Evolutionary conservation across 2,329 filamentous ascomycete species (phyloP), one percentile per base, ranked within the genome.

Genomic region (Clarireedia hainanense): DNA sequence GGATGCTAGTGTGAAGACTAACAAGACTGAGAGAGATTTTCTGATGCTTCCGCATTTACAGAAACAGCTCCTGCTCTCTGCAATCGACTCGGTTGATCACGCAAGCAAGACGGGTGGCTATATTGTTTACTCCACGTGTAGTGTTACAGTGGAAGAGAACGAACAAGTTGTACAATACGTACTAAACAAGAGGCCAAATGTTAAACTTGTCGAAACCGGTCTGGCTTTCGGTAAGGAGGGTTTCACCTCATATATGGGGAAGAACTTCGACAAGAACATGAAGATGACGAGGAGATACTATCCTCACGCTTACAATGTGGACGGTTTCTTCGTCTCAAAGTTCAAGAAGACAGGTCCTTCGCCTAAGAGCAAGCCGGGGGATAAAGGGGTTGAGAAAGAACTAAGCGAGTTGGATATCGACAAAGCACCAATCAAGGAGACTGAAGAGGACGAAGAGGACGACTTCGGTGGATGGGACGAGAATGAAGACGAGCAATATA

Each of bases 291-390:
- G 89, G 61, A 79, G 91, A 56, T 96, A 90, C 76, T 96, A 95
- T 73, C 90, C 91, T 0, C 90, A 96, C 70, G 81, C 87, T 20
- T 90, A 94, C 76, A 96, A 96, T 74, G 91, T 99, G 36, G 94
- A 97, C 71, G 94, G 94, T 61, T 99, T 99, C 84, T 99, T 91
- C 70, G 94, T 99, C 59, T 89, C 91, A 67, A 99, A 99, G 73
- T 88, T 99, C 74, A 91, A 95, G 74, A 99, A 99, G 80, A 83
- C 83, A 15, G 92, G 84, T 0, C 87, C 89, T 3, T 89, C 88
- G 42, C 85, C 88, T 1, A 74, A 78, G 56, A 82, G 20, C 63
- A 66, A 57, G 62, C 64, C 65, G 3, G 64, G 61, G 34, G 66
- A 61, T 37, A 61, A 62, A 9, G 62, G 65, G 2, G 65, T 64